Evolutionary conservation across 495 filamentous ascomycete genomes (phyloP).

Genomic region (Symbiotaphrina buchneri): DNA sequence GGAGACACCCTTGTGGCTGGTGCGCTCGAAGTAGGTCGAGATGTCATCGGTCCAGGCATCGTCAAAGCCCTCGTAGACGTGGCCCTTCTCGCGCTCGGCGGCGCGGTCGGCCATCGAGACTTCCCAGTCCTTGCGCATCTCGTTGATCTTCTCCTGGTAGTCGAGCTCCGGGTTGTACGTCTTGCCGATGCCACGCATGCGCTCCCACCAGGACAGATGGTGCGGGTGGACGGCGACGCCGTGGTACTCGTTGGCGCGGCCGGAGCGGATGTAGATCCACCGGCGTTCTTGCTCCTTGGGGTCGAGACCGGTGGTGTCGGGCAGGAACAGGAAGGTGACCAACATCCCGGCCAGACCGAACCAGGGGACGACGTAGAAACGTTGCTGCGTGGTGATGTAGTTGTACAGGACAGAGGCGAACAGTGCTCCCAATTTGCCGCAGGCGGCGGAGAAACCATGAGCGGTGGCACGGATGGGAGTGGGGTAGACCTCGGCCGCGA

Average conservation of each 20-base stretch:
- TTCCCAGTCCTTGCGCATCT: constrained; percentile 4
- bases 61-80: constrained; percentile 1
- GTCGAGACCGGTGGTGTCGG: constrained; percentile 81
- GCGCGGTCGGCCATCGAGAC: neutral
- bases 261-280: constrained; percentile 56
- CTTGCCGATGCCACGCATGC: constrained; percentile 4
- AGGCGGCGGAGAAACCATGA: constrained; percentile 71
- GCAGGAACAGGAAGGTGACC: constrained; percentile 59
- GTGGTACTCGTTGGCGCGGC: constrained; percentile 60
- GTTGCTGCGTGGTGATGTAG: constrained; percentile 56
- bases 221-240: constrained; percentile 66
- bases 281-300: constrained; percentile 86
- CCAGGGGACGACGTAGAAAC: constrained; percentile 81
- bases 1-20: too few relatives aligned
- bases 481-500: constrained; percentile 78
- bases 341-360: constrained; percentile 69
- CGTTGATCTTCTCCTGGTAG: constrained; percentile 5
- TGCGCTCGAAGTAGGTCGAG: constrained; percentile 1
- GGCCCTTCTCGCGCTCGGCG: neutral
- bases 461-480: constrained; percentile 77
- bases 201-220: constrained; percentile 3
- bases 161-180: constrained; percentile 3
- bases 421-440: constrained; percentile 67
- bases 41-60: neutral
- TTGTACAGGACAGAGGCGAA: constrained; percentile 65